Base-by-base conservation (phyloP, 805 yeast genomes). In the Monosporozyma aerobia region DNA sequence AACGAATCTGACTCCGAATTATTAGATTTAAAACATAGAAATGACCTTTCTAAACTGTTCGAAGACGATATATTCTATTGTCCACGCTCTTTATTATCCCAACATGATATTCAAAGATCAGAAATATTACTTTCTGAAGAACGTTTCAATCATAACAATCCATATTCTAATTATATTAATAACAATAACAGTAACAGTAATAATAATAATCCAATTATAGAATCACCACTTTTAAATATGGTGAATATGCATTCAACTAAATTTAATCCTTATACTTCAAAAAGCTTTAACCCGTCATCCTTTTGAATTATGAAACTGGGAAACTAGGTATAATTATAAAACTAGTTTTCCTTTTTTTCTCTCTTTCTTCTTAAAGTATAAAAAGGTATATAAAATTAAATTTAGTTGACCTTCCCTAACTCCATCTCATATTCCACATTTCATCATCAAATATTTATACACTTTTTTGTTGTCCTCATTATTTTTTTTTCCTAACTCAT, bases 221-320 rank as follows among this genome's bases (percentile, higher is more conserved):
- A 49, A 43, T 30, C 52, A 11, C 35, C 37, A n/a, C 40, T 25
- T n/a, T 10, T 23, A 19, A 29, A 32, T 32, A 35, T n/a, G 45
- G 45, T 43, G 45, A 43, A 43, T 43, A 43, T 43, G 45, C 45
- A 32, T 41, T 22, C 27, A 33, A 50, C 57, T 19, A 59, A 77
- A 64, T 83, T 82, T 69, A 82, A 83, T 63, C 87, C 88, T 5
- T 82, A 82, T 63, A 81, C 86, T 2, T 81, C 87, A 1, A 69
- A 78, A 46, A 76, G 81, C 25, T 82, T 82, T 60, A 78, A 81
- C 35, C 87, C 88, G 45, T 64, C 69, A 49, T 59, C 30, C 5
- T 43, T 43, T 23, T 43, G 45, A 43, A 23, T 14, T 23, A 10
- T 19, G 27, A 22, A 43, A 14, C 29, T 22, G 11, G 16, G 13